Evolutionary conservation across 345 rosid species (phyloP).

Genomic region (Dovyalis caffra): DNA sequence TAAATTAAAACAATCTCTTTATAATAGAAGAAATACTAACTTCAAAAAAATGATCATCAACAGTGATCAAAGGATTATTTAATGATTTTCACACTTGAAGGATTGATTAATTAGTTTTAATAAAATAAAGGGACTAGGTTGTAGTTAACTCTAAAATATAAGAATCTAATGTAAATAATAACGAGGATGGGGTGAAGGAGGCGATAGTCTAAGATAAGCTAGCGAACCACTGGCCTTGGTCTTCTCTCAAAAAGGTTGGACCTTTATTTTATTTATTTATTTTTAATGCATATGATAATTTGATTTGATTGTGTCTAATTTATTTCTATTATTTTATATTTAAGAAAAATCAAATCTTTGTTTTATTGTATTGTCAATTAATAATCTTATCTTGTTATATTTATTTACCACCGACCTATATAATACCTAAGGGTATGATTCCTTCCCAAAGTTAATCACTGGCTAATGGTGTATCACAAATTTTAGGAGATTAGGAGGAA

Average conservation of each 20-base stretch:
- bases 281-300: neutral
- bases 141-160: too few relatives aligned
- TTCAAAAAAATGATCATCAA: too few relatives aligned
- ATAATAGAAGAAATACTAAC: too few relatives aligned
- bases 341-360: neutral
- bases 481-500: neutral
- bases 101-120: too few relatives aligned
- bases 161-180: too few relatives aligned
- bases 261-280: neutral
- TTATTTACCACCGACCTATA: neutral
- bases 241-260: neutral
- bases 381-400: neutral
- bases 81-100: too few relatives aligned
- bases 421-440: neutral
- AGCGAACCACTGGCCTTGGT: neutral
- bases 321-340: neutral
- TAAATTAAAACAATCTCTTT: too few relatives aligned
- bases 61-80: too few relatives aligned
- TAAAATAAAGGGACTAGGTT: too few relatives aligned
- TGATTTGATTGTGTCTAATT: too few relatives aligned
- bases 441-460: neutral
- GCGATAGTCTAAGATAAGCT: too few relatives aligned
- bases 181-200: too few relatives aligned
- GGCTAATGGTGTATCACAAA: neutral
- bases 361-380: neutral